Conservation (phyloP, 129 eudicot genomes). For the Artemisia tridentata region DNA sequence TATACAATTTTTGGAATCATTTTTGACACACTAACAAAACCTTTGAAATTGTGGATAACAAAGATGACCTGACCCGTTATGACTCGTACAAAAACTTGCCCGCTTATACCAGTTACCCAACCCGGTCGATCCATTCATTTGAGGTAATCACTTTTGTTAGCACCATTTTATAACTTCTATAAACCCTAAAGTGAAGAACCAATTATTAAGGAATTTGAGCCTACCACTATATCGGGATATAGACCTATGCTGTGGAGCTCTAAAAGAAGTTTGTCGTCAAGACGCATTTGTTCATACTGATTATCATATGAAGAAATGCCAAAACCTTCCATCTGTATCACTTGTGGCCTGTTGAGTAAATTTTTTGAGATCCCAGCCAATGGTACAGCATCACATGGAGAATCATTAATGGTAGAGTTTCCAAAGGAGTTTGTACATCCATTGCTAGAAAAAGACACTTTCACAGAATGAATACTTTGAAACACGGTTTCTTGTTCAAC, state of each 20-base stretch:
- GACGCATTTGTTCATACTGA: constrained; percentile 57
- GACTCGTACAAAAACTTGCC: too few species aligned
- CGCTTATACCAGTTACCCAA: too few species aligned
- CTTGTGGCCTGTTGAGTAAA: constrained; percentile 37
- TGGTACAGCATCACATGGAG: constrained; percentile 42
- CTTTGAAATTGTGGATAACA: too few species aligned
- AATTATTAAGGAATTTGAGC: constrained; percentile 26
- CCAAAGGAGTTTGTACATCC: constrained; percentile 39
- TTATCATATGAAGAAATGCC: constrained; percentile 48
- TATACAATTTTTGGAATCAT: neutral
- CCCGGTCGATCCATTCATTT: neutral
- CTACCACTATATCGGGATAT: constrained; percentile 77
- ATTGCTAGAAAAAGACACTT: constrained; percentile 48
- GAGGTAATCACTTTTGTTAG: constrained; percentile 5
- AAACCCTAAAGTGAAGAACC: neutral
- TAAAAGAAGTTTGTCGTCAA: constrained; percentile 60
- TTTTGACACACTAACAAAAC: neutral
- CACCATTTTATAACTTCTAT: neutral
- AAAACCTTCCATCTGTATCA: constrained; percentile 34
- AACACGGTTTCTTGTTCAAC: constrained; percentile 39
- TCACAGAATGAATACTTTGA: constrained; percentile 38
- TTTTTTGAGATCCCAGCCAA: constrained; percentile 48
- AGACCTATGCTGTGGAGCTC: constrained; percentile 81
- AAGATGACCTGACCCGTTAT: too few species aligned
- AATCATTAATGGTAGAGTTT: constrained; percentile 38